Conservation (phyloP, 169 alveolate genomes). For the Theileria parva region DNA sequence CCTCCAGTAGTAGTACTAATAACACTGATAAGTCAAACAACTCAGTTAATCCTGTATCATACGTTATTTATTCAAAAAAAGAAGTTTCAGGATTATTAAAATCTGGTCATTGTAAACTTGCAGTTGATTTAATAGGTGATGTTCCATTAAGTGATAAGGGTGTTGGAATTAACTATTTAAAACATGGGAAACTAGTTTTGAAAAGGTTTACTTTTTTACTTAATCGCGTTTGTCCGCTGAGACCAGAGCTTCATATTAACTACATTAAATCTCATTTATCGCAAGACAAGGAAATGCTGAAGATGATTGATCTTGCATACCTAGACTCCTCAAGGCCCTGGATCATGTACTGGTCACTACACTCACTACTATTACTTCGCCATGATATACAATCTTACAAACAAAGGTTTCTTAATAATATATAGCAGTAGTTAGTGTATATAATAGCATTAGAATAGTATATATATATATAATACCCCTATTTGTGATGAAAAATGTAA, state of each 20-base stretch:
- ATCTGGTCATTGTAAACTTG: constrained; percentile 6
- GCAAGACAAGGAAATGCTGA: constrained; percentile 2
- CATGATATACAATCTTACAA: constrained; percentile 35
- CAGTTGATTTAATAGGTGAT: constrained; percentile 4
- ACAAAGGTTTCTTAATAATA: constrained; percentile 11
- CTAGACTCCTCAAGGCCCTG: constrained; percentile 59
- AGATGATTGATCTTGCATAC: constrained; percentile 31
- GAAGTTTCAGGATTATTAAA: neutral
- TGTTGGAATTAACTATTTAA: constrained; percentile 1
- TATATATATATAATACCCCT: neutral
- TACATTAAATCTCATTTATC: constrained; percentile 43
- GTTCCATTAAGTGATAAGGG: neutral
- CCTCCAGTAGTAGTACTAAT: neutral
- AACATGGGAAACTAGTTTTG: constrained; percentile 1
- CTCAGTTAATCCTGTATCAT: neutral
- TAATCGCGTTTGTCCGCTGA: constrained; percentile 23
- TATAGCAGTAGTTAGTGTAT: no score
- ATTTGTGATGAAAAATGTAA: neutral
- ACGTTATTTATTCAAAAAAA: constrained; percentile 2
- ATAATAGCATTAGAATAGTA: no score
- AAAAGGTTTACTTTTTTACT: neutral
- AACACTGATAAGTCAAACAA: neutral
- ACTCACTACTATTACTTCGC: constrained; percentile 40
- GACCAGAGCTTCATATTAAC: constrained; percentile 34
- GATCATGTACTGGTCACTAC: constrained; percentile 61